Base-by-base conservation (phyloP, 192 early-diverging fungal genomes). In the Coemansia sp. region DNA sequence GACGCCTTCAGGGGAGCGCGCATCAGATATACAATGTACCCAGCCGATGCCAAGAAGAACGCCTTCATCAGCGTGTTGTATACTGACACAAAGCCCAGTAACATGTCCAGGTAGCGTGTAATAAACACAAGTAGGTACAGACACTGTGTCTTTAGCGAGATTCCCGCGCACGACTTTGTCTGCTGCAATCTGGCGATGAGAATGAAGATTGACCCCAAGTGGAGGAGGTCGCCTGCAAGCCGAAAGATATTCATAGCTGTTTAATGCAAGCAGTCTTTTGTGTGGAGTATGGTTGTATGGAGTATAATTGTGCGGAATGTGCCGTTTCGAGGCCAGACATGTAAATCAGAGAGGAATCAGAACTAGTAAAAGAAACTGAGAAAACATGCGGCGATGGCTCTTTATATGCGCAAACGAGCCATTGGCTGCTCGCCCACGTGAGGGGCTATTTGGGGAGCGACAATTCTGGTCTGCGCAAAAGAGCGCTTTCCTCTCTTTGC, bases 51-150 rank as follows among this genome's bases (percentile, higher is more conserved):
- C 55, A 98, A 93, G 79, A 98, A 99, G 70, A 98, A 94, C 12
- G 94, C 43, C 84, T 99, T 97, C 95, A 96, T 95, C 10, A 89
- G 67, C 23, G 92, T 87, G 83, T 98, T 98, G 85, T 99, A 99
- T 14, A 96, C 66, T 0, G 92, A 93, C 39, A 88, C 60, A 57
- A 84, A 95, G 35, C 75, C 66, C 25, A 80, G 79, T 61, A 93
- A 86, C 60, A 99, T 83, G 74, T 99, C 97, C 29, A 94, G 77
- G 72, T 99, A 99, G 53, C 97, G 91, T n/a, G 95, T 89, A 57
- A 86, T 67, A 74, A 98, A 99, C 9, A 99, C 94, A 27, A 91
- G 50, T 21, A 94, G 83, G 65, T 97, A 97, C 25, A 99, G 85
- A 0, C 84, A 82, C 84, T 99, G 97, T 0, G 96, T 89, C 78